Evolutionary conservation across 2,329 filamentous ascomycete genomes (phyloP), one percentile per base, ranked within the genome.

Genomic region (Scleromitrula shiraiana): DNA sequence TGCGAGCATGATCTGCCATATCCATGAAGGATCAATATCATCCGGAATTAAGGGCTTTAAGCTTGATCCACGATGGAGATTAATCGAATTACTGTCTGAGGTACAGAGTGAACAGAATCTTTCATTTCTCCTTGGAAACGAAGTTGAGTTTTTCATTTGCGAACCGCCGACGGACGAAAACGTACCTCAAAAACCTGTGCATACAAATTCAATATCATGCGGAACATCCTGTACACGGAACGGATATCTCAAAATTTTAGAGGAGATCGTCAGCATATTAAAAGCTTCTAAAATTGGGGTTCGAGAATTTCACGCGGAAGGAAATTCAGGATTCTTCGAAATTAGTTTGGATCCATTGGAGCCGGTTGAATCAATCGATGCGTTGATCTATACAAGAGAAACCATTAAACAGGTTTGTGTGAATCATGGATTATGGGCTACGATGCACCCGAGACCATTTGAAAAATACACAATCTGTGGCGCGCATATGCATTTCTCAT

Each of bases 301-400:
- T 8, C 77, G 88, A 53, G 79, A 88, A 64, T 76, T 89, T 58
- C 87, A 93, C 56, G 71, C 85, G 0, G 86, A 91, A 62, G 80
- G 77, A 33, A 80, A 80, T 0, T 73, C 76, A 0, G 84, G 85
- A 1, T 85, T 91, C 61, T 93, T 84, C 64, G 85, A 91, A 63
- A 76, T 93, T 46, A 70, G 88, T 2, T 71, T 90, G 0, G 75
- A 82, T 0, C 76, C 80, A 0, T 69, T 73, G 0, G 65, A 76
- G 0, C 80, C 85, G 0, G 65, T 90, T 0, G 67, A 76, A 27
- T 84, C 87, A 0, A 77, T 88, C 23, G 87, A 93, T 62, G 75
- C 72, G 0, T 71, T 93, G 2, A 68, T 89, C 7, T 83, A 83
- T 62, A 73, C 84, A 1, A 76, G 84, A 1, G 81, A 89, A 55